phyloP scores from a whole-genome alignment of 108 stramenopile species.

The Fistulifera solaris region DNA sequence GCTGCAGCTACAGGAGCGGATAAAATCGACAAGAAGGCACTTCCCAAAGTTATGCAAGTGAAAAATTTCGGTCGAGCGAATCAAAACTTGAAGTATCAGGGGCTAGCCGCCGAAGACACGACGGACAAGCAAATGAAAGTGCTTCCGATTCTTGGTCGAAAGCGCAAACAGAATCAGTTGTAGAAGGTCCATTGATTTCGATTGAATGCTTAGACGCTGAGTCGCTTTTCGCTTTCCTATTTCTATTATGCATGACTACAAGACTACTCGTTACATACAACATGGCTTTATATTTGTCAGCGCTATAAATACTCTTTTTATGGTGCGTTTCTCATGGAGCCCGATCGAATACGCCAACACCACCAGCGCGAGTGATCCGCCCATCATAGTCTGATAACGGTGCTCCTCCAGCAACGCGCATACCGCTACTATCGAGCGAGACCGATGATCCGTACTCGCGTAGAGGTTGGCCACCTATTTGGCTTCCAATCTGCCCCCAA shows the following conservation, averaged over 20 bases:
- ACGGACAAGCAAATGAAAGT: conserved; percentile 2
- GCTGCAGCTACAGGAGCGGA: conserved; percentile 83
- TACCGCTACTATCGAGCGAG: conserved; percentile 19
- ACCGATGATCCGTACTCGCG: conserved; percentile 30
- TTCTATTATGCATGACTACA: too few species aligned
- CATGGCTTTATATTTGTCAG: too few species aligned
- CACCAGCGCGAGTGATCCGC: conserved; percentile 21
- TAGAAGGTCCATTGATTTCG: neutral
- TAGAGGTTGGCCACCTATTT: conserved; percentile 13
- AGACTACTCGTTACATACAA: too few species aligned
- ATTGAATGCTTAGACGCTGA: too few species aligned
- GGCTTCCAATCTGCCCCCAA: conserved; percentile 13
- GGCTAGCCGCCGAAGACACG: conserved; percentile 90
- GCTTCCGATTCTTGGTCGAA: conserved; percentile 3
- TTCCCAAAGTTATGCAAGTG: conserved; percentile 91
- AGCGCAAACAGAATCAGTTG: conserved; percentile 3
- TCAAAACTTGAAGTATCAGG: conserved; percentile 87
- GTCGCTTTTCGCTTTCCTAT: too few species aligned
- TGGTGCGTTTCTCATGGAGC: too few species aligned
- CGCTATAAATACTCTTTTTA: too few species aligned
- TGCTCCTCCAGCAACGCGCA: conserved; percentile 28
- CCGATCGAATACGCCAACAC: conserved; percentile 16
- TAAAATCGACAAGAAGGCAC: conserved; percentile 69
- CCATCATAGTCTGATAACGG: conserved; percentile 28
- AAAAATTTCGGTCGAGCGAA: conserved; percentile 91